A percentile compares a stretch with the other conserved stretches of the same genome.
Conservation (phyloP, 495 filamentous ascomycete genomes). For the Sphaerosporella brunnea region DNA sequence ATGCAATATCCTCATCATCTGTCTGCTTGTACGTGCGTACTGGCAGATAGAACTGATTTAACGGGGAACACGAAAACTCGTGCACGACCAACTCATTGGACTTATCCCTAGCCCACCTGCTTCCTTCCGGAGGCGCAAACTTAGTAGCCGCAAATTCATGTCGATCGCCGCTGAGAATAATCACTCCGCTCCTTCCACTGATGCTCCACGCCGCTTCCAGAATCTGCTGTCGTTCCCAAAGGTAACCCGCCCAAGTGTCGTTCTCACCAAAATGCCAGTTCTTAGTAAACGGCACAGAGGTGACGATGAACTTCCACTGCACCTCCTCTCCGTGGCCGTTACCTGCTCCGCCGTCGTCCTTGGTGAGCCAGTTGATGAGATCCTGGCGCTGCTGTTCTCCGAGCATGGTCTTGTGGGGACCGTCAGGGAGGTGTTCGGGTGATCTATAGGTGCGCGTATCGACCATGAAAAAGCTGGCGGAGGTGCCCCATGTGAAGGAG, state of each 20-base stretch:
- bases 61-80: slow-evolving; percentile 74
- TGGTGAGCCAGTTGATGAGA: slow-evolving; percentile 54
- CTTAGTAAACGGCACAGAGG: slow-evolving; percentile 83
- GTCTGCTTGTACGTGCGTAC: slow-evolving; percentile 62
- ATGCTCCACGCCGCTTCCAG: slow-evolving; percentile 84
- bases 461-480: slow-evolving; percentile 83
- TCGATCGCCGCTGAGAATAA: slow-evolving; percentile 73
- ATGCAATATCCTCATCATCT: slow-evolving; percentile 55
- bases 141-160: slow-evolving; percentile 95
- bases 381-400: slow-evolving; percentile 60
- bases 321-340: slow-evolving; percentile 53
- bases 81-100: slow-evolving; percentile 36
- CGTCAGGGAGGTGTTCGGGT: slow-evolving; percentile 36
- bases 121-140: slow-evolving; percentile 39
- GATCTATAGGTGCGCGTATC: slow-evolving; percentile 79
- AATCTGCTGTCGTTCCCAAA: slow-evolving; percentile 56
- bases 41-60: slow-evolving; percentile 86
- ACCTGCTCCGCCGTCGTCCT: slow-evolving; percentile 11
- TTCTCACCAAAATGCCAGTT: slow-evolving; percentile 68
- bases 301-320: slow-evolving; percentile 81
- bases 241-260: slow-evolving; percentile 88
- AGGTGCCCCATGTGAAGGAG: slow-evolving; percentile 60
- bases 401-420: slow-evolving; percentile 63
- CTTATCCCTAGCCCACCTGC: slow-evolving; percentile 4
- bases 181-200: slow-evolving; percentile 53